Percentiles rank a stretch among this genome's conserved stretches.
phyloP scores from a whole-genome alignment of 495 filamentous ascomycete species.

The Parachaetomium inaequale region DNA sequence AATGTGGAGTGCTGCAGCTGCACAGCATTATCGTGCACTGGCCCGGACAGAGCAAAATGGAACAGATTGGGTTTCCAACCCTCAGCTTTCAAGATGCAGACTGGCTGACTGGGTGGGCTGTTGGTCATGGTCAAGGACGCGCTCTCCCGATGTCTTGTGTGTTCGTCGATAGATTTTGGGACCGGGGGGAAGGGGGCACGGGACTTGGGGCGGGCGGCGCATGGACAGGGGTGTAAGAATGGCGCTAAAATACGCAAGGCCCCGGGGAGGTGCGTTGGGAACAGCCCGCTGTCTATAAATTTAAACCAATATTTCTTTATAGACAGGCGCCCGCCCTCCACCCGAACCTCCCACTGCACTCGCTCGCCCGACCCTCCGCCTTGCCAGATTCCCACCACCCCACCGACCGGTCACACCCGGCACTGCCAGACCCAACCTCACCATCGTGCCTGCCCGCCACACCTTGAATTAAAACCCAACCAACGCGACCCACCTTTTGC shows the following conservation, averaged over 20 bases:
- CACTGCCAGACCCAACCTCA: background rate
- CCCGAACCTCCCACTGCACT: conserved; percentile 32
- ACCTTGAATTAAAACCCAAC: background rate
- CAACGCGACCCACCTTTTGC: background rate
- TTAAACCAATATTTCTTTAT: conserved; percentile 41
- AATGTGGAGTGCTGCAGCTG: background rate
- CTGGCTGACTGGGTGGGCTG: background rate
- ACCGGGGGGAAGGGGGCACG: conserved; percentile 20
- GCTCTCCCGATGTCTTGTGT: background rate
- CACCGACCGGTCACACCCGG: conserved; percentile 15
- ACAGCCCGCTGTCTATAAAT: conserved; percentile 40
- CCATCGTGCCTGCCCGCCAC: background rate
- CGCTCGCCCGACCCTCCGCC: conserved; percentile 26
- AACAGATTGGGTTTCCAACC: background rate
- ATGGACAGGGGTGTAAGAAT: conserved; percentile 30
- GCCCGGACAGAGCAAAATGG: background rate
- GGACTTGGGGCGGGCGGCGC: conserved; percentile 23
- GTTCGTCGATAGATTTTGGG: conserved; percentile 14
- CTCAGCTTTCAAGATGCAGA: background rate
- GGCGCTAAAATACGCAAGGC: conserved; percentile 34
- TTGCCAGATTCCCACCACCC: conserved; percentile 11
- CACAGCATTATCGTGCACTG: background rate
- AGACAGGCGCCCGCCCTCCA: conserved; percentile 39
- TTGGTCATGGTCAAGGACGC: background rate
- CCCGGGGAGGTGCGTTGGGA: conserved; percentile 31